These are phyloP conservation scores for Thermothelomyces thermophilus DNA, from an alignment of 2,329 filamentous ascomycete genomes.

Conservation along the genomic window DNA sequence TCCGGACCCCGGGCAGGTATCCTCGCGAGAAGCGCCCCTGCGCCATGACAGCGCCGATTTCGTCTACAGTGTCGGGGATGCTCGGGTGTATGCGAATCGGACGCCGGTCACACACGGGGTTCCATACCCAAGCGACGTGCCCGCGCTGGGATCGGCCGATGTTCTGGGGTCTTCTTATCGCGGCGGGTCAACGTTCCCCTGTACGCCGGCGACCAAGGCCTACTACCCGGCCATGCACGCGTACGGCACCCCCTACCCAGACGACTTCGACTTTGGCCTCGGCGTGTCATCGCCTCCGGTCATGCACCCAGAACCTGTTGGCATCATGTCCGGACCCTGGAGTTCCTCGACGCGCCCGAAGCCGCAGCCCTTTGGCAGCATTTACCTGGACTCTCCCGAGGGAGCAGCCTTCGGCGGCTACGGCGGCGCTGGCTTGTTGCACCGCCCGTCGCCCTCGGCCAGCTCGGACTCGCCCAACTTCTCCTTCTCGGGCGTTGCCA, in stretches of 20 bases:
- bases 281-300: slow-evolving; percentile 32
- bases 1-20: slow-evolving; percentile 29
- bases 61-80: slow-evolving; percentile 32
- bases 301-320: slow-evolving; percentile 30
- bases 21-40: slow-evolving; percentile 33
- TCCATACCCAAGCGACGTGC: slow-evolving; percentile 31
- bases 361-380: slow-evolving; percentile 16
- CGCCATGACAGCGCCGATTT: slow-evolving; percentile 31
- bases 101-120: slow-evolving; percentile 12
- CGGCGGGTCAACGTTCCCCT: slow-evolving; percentile 28
- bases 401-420: slow-evolving; percentile 30
- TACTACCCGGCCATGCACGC: slow-evolving; percentile 32
- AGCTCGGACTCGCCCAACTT: slow-evolving; percentile 33
- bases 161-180: slow-evolving; percentile 32
- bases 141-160: slow-evolving; percentile 29
- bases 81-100: slow-evolving; percentile 25
- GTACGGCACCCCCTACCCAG: slow-evolving; percentile 32
- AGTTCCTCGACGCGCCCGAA: slow-evolving; percentile 25
- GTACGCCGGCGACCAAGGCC: slow-evolving; percentile 24
- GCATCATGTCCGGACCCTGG: slow-evolving; percentile 31
- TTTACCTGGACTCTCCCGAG: slow-evolving; percentile 35
- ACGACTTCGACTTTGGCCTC: slow-evolving; percentile 24
- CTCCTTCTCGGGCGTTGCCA: slow-evolving; percentile 37
- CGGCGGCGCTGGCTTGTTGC: slow-evolving; percentile 28
- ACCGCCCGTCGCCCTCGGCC: slow-evolving; percentile 26